Evolutionary conservation across 108 stramenopile species (phyloP), one percentile per base, ranked within the genome.

Genomic region (Pseudonitzschia multistriata): DNA sequence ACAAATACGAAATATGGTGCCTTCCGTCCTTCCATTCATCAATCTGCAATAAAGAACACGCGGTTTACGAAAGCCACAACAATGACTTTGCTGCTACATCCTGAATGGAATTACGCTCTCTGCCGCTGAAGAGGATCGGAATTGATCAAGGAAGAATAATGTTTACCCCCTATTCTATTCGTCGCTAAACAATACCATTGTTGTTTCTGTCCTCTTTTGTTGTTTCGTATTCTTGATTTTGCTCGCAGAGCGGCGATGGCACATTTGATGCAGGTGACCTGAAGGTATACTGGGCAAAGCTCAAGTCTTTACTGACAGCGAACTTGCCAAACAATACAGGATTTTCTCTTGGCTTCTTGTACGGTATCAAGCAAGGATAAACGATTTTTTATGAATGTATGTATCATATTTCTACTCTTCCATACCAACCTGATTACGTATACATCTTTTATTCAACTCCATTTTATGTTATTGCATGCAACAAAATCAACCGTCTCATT

Each of bases 291-390:
- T 95, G 89, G 89, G 65, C 78, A 54, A 90, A 88, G 68, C 56
- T 91, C 67, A 87, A 85, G 75, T 47, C 13, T 8, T 80, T 93
- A 33, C 68, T 97, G 82, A 87, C 85, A 5, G 64, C 83, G 39
- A 90, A 93, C 50, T 47, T 97, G 57, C 95, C 95, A 10, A 74
- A 80, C 67, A 89, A 86, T 30, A 78, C 83, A 66, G 96, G 96
- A 40, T 97, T 96, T 73, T 72, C 76, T 8, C 49, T 92, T 37
- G 95, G 96, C 21, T 96, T 97, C 78, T 73, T 94, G 57, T 80
- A 75, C 54, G 96, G 94, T 39, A 71, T 97, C 53, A 72, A 65
- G 25, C n/a, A n/a, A n/a, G 22, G 24, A 24, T 52, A 25, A 52
- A 52, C 50, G 40, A n/a, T n/a, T n/a, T n/a, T n/a, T n/a, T n/a